Conservation (phyloP, 2,329 filamentous ascomycete genomes). For the Sordariomycetes sp. region DNA sequence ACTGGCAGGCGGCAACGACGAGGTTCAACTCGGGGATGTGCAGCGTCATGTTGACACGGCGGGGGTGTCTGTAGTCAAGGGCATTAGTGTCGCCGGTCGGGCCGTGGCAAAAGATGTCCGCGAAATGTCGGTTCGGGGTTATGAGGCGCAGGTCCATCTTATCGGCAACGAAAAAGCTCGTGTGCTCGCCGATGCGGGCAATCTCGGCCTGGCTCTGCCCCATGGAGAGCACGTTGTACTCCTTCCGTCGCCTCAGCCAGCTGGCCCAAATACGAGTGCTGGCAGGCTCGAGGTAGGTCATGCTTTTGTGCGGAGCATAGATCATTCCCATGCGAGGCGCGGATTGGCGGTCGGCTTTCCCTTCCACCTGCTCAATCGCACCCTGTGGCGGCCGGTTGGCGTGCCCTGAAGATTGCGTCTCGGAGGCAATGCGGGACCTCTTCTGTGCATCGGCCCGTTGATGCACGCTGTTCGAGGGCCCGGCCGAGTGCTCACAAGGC, state of each 20-base stretch:
- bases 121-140: background rate
- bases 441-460: background rate
- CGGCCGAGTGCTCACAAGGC: background rate
- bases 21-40: conserved; percentile 62
- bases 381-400: background rate
- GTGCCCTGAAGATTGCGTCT: background rate
- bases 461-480: background rate
- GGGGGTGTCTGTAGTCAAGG: background rate
- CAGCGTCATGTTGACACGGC: conserved; percentile 43
- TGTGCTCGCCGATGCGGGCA: background rate
- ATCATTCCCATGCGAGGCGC: conserved; percentile 2
- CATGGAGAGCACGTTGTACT: background rate
- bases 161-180: conserved; percentile 1
- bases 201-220: background rate
- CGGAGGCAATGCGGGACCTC: background rate
- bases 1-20: conserved; percentile 55
- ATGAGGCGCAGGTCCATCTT: background rate
- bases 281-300: background rate
- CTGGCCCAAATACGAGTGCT: background rate
- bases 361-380: background rate
- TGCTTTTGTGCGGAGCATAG: background rate
- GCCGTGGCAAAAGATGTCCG: conserved; percentile 1
- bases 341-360: background rate
- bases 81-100: conserved; percentile 4
- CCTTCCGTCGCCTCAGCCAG: conserved; percentile 1